phyloP scores from a whole-genome alignment of 805 yeast genomes.

The Candida tammaniensis region DNA sequence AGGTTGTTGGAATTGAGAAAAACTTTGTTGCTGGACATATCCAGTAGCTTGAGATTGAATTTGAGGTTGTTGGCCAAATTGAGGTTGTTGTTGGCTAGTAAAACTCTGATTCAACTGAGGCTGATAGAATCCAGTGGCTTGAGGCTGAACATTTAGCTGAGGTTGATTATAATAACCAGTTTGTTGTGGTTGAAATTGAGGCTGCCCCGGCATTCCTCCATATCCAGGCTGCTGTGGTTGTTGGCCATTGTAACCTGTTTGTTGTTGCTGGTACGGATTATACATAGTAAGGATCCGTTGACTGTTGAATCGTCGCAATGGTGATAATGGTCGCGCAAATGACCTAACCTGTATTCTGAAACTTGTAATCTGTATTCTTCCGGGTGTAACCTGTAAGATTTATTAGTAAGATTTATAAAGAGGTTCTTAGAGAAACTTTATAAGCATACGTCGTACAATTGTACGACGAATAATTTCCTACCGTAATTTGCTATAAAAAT shows the following conservation, averaged over 20 bases:
- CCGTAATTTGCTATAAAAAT: too few relatives aligned
- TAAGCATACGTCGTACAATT: too few relatives aligned
- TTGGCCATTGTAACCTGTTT: slow-evolving; percentile 16
- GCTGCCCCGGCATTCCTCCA: slow-evolving; percentile 6
- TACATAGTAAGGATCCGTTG: too few relatives aligned
- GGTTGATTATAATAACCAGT: slow-evolving; percentile 23
- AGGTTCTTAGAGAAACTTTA: too few relatives aligned
- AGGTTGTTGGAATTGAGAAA: slow-evolving; percentile 19
- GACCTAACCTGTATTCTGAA: too few relatives aligned
- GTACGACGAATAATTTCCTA: too few relatives aligned
- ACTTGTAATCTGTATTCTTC: too few relatives aligned
- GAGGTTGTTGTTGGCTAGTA: background rate
- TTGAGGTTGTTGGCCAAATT: slow-evolving; percentile 11
- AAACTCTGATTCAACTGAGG: slow-evolving; percentile 11
- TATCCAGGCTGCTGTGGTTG: slow-evolving; percentile 26
- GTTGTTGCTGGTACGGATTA: slow-evolving; percentile 40
- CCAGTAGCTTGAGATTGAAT: slow-evolving; percentile 21
- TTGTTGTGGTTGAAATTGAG: slow-evolving; percentile 12
- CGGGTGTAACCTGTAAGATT: too few relatives aligned
- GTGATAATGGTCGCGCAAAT: too few relatives aligned
- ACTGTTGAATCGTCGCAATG: too few relatives aligned
- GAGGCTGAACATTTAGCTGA: slow-evolving; percentile 30
- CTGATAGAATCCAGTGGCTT: slow-evolving; percentile 18
- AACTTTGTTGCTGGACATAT: slow-evolving; percentile 25
- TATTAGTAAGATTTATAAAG: too few relatives aligned